Evolutionary conservation across 2,329 filamentous ascomycete species (phyloP).

Genomic region (Chaetomium sp.): DNA sequence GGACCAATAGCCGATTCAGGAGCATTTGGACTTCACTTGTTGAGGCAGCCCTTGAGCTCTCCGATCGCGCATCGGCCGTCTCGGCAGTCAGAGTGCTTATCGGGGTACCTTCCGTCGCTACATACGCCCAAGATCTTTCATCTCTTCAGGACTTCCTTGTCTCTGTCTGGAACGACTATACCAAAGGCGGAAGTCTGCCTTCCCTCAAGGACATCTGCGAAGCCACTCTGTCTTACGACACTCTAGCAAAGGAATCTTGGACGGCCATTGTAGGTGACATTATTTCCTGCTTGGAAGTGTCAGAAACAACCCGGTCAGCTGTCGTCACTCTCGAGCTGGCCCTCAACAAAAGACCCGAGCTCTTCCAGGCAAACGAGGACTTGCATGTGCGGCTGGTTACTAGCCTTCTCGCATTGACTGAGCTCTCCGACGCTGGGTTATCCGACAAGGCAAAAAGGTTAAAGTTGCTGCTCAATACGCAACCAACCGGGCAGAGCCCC

Average conservation of each 20-base stretch:
- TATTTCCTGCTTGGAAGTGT: conserved; percentile 32
- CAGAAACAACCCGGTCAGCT: conserved; percentile 36
- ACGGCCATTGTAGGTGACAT: conserved; percentile 39
- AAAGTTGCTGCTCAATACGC: conserved; percentile 50
- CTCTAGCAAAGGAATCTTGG: conserved; percentile 43
- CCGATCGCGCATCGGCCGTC: conserved; percentile 36
- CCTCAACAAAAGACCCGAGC: conserved; percentile 47
- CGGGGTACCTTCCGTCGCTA: conserved; percentile 46
- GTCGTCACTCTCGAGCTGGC: conserved; percentile 54
- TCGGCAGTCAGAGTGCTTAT: conserved; percentile 50
- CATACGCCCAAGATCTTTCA: conserved; percentile 44
- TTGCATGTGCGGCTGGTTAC: conserved; percentile 55
- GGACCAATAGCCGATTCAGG: conserved; percentile 43
- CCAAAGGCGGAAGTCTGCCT: conserved; percentile 36
- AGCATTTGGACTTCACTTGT: conserved; percentile 51
- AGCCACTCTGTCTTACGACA: conserved; percentile 48
- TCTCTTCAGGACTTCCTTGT: conserved; percentile 53
- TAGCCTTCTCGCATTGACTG: conserved; percentile 56
- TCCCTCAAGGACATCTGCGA: conserved; percentile 52
- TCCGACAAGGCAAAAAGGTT: conserved; percentile 48
- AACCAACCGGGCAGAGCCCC: conserved; percentile 47
- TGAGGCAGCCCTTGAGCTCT: conserved; percentile 43
- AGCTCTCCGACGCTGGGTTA: conserved; percentile 46
- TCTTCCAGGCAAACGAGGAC: conserved; percentile 50
- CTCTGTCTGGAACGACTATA: conserved; percentile 44